Evolutionary conservation across 225 moss, liverwort and hornwort species (phyloP).

Genomic region (Marchantia paleacea): DNA sequence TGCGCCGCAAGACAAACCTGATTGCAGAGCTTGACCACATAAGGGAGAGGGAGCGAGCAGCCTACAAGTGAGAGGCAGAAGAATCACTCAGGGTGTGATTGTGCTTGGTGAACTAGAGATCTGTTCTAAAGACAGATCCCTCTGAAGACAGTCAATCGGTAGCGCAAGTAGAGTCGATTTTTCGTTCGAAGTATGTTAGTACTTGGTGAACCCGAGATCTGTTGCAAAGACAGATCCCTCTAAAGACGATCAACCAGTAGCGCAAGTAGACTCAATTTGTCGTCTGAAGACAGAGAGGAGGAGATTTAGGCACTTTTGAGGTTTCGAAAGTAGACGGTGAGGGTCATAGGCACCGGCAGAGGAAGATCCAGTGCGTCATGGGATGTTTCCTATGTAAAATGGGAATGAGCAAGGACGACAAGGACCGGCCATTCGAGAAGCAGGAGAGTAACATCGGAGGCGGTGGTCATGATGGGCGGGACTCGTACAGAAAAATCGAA

Average conservation of each 20-base stretch:
- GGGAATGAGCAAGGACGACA: background rate
- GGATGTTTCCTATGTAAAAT: constrained; percentile 3
- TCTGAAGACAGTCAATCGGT: no score
- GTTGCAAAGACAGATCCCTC: no score
- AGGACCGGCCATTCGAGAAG: background rate
- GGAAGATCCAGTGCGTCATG: background rate
- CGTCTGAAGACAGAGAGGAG: background rate
- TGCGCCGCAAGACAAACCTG: no score
- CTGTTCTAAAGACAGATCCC: constrained; percentile 6
- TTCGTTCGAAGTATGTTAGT: no score
- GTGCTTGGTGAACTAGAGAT: background rate
- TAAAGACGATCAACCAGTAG: no score
- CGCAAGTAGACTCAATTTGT: background rate
- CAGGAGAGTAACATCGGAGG: background rate
- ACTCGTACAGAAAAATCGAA: background rate
- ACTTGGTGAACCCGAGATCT: no score
- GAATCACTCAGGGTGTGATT: background rate
- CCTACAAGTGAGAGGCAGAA: background rate
- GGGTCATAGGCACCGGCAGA: background rate
- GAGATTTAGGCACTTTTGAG: background rate
- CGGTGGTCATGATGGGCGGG: background rate
- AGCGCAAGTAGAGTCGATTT: background rate
- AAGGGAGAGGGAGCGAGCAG: background rate
- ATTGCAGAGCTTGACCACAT: no score
- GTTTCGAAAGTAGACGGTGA: background rate